Evolutionary conservation across 2,329 filamentous ascomycete genomes (phyloP).

Genomic region (Ophiostoma sp.): DNA sequence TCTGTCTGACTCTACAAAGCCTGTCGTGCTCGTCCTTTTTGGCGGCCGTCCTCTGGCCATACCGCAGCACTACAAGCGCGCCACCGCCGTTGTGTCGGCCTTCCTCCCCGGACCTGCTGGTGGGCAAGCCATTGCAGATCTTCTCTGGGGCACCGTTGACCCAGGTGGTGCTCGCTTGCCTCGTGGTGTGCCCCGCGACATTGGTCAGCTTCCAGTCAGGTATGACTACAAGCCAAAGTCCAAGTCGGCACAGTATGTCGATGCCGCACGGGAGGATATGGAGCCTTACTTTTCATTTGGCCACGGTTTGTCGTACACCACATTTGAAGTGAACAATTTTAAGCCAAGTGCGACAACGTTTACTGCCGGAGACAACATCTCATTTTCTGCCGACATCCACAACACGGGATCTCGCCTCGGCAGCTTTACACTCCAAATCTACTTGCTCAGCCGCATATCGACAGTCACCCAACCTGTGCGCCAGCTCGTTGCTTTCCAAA

Average conservation of each 20-base stretch:
- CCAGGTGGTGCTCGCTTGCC: constrained; percentile 1
- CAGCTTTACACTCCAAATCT: constrained; percentile 14
- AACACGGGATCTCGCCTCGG: background rate
- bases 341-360: background rate
- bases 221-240: constrained; percentile 20
- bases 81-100: background rate
- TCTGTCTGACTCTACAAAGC: background rate
- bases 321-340: background rate
- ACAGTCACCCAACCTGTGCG: constrained; percentile 3
- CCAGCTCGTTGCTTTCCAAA: constrained; percentile 12
- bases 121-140: background rate
- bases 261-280: background rate
- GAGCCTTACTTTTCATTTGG: background rate
- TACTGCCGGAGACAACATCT: background rate
- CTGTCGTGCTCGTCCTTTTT: constrained; percentile 10
- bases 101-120: background rate
- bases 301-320: constrained; percentile 3
- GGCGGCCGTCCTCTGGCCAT: constrained; percentile 4
- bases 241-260: constrained; percentile 2
- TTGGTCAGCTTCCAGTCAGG: constrained; percentile 10
- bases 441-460: background rate
- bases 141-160: background rate
- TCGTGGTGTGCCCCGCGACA: constrained; percentile 1
- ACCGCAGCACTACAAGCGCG: constrained; percentile 2
- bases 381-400: background rate